Evolutionary conservation across 2,329 filamentous ascomycete genomes (phyloP).

Genomic region (Beauveria sp.): DNA sequence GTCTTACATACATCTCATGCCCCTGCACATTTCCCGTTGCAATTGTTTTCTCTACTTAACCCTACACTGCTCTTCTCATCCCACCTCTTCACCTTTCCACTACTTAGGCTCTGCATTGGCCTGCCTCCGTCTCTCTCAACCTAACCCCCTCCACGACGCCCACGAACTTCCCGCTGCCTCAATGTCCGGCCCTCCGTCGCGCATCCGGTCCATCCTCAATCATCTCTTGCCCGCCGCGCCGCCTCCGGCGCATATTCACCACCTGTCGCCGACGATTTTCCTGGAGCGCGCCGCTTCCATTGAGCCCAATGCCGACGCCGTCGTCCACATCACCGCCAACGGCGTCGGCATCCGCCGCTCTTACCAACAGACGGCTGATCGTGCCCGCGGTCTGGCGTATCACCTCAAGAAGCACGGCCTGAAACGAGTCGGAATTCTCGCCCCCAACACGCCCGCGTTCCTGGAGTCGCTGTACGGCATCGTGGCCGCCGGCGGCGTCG

Average conservation of each 20-base stretch:
- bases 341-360: slow-evolving; percentile 64
- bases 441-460: slow-evolving; percentile 91
- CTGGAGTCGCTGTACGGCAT: slow-evolving; percentile 86
- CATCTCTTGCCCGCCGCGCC: slow-evolving; percentile 37
- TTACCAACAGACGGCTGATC: slow-evolving; percentile 77
- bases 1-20: no score
- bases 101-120: no score
- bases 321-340: slow-evolving; percentile 79
- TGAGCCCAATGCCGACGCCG: slow-evolving; percentile 76
- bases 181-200: slow-evolving; percentile 59
- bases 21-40: no score
- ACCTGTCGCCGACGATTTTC: slow-evolving; percentile 81
- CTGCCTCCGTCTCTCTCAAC: no score
- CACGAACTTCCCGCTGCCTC: slow-evolving; percentile 11
- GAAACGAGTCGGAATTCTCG: slow-evolving; percentile 75
- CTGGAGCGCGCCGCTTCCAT: slow-evolving; percentile 78
- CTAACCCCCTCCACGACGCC: no score
- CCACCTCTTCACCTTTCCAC: no score
- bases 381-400: slow-evolving; percentile 80
- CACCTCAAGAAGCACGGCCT: slow-evolving; percentile 68
- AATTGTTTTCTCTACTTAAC: no score
- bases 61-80: no score
- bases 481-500: slow-evolving; percentile 69
- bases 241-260: slow-evolving; percentile 57
- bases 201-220: slow-evolving; percentile 49